A percentile compares a stretch with the other conserved stretches of the same genome.
Conservation (phyloP, 1,139 yeast genomes). For the Blastobotrys illinoisensis region DNA sequence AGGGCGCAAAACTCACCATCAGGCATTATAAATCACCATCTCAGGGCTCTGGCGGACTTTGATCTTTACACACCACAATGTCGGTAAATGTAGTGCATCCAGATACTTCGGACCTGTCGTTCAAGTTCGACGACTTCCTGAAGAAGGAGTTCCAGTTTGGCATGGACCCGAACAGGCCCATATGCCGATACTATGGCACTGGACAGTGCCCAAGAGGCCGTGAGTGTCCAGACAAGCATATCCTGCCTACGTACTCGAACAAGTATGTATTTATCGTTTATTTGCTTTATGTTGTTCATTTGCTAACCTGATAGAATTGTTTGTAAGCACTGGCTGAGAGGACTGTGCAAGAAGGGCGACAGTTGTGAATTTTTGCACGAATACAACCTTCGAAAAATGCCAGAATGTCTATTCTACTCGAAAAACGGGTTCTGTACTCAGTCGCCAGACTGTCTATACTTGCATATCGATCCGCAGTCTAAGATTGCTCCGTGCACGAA, state of each 20-base stretch:
- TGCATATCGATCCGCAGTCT: constrained; percentile 85
- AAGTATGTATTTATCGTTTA: constrained; percentile 35
- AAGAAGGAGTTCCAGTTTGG: constrained; percentile 78
- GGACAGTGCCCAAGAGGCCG: constrained; percentile 81
- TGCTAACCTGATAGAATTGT: constrained; percentile 42
- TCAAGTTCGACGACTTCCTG: constrained; percentile 81
- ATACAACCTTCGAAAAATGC: constrained; percentile 90
- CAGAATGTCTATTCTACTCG: constrained; percentile 86
- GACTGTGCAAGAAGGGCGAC: constrained; percentile 93
- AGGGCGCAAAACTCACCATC: neutral
- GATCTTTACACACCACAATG: neutral
- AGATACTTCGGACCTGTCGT: constrained; percentile 41
- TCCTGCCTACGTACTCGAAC: constrained; percentile 71
- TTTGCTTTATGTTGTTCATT: neutral
- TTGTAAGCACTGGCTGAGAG: constrained; percentile 97
- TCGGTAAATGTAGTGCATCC: constrained; percentile 20
- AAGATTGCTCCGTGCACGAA: constrained; percentile 83
- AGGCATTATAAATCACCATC: neutral
- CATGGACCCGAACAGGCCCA: constrained; percentile 83
- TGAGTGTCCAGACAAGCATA: constrained; percentile 84
- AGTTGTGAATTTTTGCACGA: constrained; percentile 96
- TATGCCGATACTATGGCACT: constrained; percentile 71
- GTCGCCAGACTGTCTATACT: constrained; percentile 87
- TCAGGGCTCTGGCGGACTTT: neutral
- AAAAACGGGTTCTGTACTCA: constrained; percentile 92